Evolutionary conservation across 345 rosid species (phyloP).

Genomic region (Murraya paniculata): DNA sequence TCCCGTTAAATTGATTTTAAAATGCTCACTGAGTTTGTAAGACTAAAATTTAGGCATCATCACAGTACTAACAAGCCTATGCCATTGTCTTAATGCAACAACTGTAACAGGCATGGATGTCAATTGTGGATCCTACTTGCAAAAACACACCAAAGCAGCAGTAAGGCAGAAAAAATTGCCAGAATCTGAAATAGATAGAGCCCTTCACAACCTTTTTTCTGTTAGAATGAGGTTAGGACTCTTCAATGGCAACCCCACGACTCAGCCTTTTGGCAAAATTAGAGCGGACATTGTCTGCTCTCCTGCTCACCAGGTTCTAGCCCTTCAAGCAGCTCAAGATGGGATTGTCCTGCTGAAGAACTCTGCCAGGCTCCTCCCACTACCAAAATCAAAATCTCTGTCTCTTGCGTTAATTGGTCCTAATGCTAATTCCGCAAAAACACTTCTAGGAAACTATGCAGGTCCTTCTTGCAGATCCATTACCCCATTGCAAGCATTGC

Average conservation of each 20-base stretch:
- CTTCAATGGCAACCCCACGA: slow-evolving; percentile 64
- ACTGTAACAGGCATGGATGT: slow-evolving; percentile 77
- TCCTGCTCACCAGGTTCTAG: slow-evolving; percentile 63
- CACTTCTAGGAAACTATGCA: slow-evolving; percentile 81
- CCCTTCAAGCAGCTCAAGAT: slow-evolving; percentile 81
- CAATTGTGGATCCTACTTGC: slow-evolving; percentile 75
- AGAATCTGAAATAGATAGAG: slow-evolving; percentile 56
- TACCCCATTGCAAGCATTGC: slow-evolving; percentile 58
- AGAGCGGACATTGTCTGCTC: slow-evolving; percentile 66
- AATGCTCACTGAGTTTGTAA: neutral
- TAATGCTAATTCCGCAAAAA: slow-evolving; percentile 51
- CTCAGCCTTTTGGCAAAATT: slow-evolving; percentile 59
- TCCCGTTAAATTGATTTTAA: neutral
- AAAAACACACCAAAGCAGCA: slow-evolving; percentile 61
- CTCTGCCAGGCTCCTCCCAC: slow-evolving; percentile 53
- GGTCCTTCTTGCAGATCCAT: slow-evolving; percentile 67
- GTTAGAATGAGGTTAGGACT: slow-evolving; percentile 88
- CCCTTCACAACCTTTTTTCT: slow-evolving; percentile 73
- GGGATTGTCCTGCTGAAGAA: slow-evolving; percentile 92
- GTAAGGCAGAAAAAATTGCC: slow-evolving; percentile 58
- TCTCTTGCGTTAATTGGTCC: slow-evolving; percentile 88
- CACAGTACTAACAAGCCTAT: neutral
- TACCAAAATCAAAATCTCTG: slow-evolving; percentile 37
- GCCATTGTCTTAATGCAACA: neutral
- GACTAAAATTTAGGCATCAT: neutral